A percentile compares a stretch with the other conserved stretches of the same genome.
These are phyloP conservation scores for Umbellularia californica DNA, from an alignment of 164 flowering plant species.

Conservation along the genomic window DNA sequence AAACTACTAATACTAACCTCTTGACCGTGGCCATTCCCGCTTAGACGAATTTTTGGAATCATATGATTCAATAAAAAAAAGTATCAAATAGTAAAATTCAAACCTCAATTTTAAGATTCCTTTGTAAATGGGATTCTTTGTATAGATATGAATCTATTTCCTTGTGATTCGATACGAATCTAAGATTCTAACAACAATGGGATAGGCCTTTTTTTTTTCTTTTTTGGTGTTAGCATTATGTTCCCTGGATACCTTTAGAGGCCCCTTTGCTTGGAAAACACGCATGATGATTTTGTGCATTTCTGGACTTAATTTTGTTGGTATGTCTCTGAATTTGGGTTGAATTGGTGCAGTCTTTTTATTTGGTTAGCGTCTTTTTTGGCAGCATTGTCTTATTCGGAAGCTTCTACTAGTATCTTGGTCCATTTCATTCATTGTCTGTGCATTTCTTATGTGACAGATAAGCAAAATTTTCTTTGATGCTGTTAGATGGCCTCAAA, in stretches of 20 bases:
- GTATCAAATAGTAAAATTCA: too few relatives aligned
- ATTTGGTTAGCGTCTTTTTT: neutral
- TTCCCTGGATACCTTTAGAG: neutral
- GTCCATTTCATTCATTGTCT: neutral
- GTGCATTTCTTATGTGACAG: constrained; percentile 1
- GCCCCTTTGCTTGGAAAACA: neutral
- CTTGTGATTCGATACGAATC: too few relatives aligned
- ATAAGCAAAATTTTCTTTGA: neutral
- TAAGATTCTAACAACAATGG: too few relatives aligned
- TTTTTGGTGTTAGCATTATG: neutral
- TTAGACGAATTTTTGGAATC: too few relatives aligned
- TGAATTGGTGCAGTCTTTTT: neutral
- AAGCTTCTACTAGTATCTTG: neutral
- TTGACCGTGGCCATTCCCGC: too few relatives aligned
- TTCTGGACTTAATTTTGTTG: neutral
- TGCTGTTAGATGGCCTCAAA: constrained; percentile 3
- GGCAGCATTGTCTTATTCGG: neutral
- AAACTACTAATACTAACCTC: too few relatives aligned
- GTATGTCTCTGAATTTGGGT: neutral
- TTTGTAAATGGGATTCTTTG: too few relatives aligned
- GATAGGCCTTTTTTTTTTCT: too few relatives aligned
- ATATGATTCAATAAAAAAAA: too few relatives aligned
- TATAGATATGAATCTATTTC: too few relatives aligned
- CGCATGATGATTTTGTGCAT: neutral
- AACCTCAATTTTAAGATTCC: too few relatives aligned